A percentile compares a stretch with the other conserved stretches of the same genome.
Conservation (phyloP, 2,329 filamentous ascomycete species). For the Talaromyces piceae region DNA sequence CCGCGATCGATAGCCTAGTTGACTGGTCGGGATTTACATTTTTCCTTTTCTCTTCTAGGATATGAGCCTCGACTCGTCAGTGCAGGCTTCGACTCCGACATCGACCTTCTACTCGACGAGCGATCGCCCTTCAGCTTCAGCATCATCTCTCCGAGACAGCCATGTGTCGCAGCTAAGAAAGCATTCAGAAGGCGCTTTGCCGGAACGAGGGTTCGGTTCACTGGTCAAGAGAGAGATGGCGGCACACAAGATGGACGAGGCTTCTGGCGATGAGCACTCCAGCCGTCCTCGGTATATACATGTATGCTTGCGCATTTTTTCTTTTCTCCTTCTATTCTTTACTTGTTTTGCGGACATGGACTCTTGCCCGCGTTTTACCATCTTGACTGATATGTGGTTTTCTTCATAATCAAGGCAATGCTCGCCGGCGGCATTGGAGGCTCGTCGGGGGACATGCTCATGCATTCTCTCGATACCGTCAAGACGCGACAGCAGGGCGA, state of each 20-base stretch:
- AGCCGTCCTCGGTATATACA: constrained; percentile 56
- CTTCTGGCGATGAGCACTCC: constrained; percentile 43
- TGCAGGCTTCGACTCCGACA: constrained; percentile 39
- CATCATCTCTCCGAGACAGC: constrained; percentile 10
- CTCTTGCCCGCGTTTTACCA: too few relatives aligned
- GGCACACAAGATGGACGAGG: background rate
- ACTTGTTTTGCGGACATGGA: too few relatives aligned
- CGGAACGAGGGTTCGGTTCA: background rate
- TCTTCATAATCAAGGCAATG: constrained; percentile 64
- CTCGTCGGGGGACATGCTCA: constrained; percentile 89
- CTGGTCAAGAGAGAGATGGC: background rate
- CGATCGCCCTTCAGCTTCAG: background rate
- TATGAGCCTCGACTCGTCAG: constrained; percentile 52
- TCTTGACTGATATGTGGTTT: constrained; percentile 1
- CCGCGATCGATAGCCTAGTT: background rate
- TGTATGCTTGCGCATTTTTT: constrained; percentile 38
- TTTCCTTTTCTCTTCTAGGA: constrained; percentile 22
- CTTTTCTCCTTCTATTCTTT: background rate
- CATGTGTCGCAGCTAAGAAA: constrained; percentile 25
- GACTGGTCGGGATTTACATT: background rate
- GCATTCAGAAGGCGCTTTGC: constrained; percentile 3
- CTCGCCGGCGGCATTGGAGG: constrained; percentile 89
- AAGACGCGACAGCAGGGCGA: constrained; percentile 98
- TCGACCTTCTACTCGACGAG: constrained; percentile 18
- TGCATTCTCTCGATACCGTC: constrained; percentile 98